Evolutionary conservation across 805 yeast species (phyloP), one percentile per base, ranked within the genome.

Genomic region (Metschnikowia baotianmanensis): DNA sequence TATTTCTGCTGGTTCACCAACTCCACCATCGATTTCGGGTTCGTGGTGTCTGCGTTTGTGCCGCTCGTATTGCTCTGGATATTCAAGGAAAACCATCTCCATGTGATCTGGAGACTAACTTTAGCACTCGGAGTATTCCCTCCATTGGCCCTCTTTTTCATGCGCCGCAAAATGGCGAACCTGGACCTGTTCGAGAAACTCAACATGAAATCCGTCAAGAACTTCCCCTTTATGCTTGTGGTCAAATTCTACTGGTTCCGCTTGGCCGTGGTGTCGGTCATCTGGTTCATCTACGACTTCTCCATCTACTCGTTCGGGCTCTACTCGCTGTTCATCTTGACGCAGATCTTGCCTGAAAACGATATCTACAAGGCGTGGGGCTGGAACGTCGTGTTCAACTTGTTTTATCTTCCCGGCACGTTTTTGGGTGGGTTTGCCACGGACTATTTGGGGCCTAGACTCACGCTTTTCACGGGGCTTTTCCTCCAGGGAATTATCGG

Each of bases 251-350:
- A 91, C 66, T 84, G 96, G 85, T 83, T 83, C 53, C 78, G 96
- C 60, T 67, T 89, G 44, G 31, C 69, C 8, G 67, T 87, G 33
- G 86, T 88, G 21, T 70, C 91, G 5, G 53, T 85, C 36, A 79
- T 90, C 55, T 90, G 98, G 98, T 89, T 87, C 70, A 71, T 88
- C 54, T 91, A 90, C 61, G 95, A 91, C 66, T 87, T 90, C 63
- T 80, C 89, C 28, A 77, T 82, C 10, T 91, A 88, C 63, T 87
- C 96, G 0, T 89, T 87, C 61, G 90, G 95, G 55, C 78, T 86
- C 54, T 89, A 83, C 65, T 85, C 95, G 6, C 69, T 90, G 10
- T 75, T 77, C 45, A 87, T 91, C 52, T 67, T 89, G 48, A 67
- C 69, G 29, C 58, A 67, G 29, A 68, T 84, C 40, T 75, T 86